Base-by-base conservation (phyloP, 768 basidiomycete species). In the Lentinula raphanica region DNA sequence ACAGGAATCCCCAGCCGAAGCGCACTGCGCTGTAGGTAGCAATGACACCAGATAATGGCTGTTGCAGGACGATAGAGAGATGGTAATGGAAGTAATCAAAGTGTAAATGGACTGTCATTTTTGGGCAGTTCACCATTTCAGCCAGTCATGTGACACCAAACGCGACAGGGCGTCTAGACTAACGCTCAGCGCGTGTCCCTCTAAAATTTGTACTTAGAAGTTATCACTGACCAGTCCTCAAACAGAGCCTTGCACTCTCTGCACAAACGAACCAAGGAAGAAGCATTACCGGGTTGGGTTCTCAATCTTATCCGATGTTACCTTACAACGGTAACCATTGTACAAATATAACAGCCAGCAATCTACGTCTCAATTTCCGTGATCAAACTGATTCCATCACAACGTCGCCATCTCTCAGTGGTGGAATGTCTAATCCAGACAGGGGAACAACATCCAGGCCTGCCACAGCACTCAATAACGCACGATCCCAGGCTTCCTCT, bases 401-500 rank as follows among this genome's bases (percentile, higher is more conserved):
- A 2, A 80, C 74, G 69, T 86, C 81, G 23, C 68, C 74, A 19
- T 72, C 68, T 21, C 65, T 45, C 39, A 76, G 74, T 39, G 65
- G 27, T 38, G 65, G 40, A 21, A 56, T 45, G 19, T 68, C 64
- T 35, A 72, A 54, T 29, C 74, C 80, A 39, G 70, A 67, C 32
- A 80, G 67, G 1, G 87, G 84, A 32, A 76, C 66, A 31, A 90
- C 65, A 60, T 90, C 89, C 60, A 94, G 68, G 1, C 83, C 90
- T 36, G 85, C 85, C 23, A 94, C 86, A 5, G 90, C 87, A 62
- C 70, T 83, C 58, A 87, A 74, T 58, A 95, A 67, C 12, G 90
- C 91, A 56, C 92, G 78, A 64, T 88, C 87, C 92, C 92, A 94
- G 44, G 88, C 90, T 68, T 94, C 89, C 60, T 90, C 85, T 3